Base-by-base conservation (phyloP, 2,329 filamentous ascomycete species). In the Monosporascus ibericus region DNA sequence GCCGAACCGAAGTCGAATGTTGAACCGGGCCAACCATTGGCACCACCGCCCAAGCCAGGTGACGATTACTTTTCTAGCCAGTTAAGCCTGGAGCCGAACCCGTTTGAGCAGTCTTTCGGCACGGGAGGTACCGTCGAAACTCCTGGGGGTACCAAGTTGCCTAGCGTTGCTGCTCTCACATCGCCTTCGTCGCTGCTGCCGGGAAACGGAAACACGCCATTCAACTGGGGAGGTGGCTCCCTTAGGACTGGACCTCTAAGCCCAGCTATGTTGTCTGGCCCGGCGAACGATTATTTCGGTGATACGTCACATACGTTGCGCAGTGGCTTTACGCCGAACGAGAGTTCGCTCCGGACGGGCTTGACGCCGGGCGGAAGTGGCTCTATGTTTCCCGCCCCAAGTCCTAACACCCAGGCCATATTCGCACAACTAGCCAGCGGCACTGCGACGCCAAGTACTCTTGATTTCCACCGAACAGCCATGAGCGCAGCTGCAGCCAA, bases 241-340 rank as follows among this genome's bases (percentile, higher is more conserved):
- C 76, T 99, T 64, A 86, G 94, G 59, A 92, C 91, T 55, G 94
- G 94, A 62, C 94, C 94, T 42, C 73, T 99, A 60, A 97, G 94
- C 71, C 94, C 94, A 74, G 94, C 92, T 58, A 97, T 99, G 92
- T 85, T 99, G 52, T 90, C 91, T 47, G 94, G 91, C 24, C 94
- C 87, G 38, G 74, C 81, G 38, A 87, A 82, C 68, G 91, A 96
- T 68, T 97, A 96, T 73, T 96, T 96, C 67, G 81, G 82, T 60
- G 90, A 95, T 64, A 86, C 85, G 49, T 68, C 66, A 18, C 83
- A 86, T 66, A 87, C 82, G 54, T 77, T 95, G 58, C 84, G 88
- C 59, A 85, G 90, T 62, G 88, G 89, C 50, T 96, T 96, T 66
- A 97, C 94, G 4, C 92, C 92, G 1, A 96, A 96, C 82, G 94